Percentiles rank a stretch among this genome's conserved stretches.
phyloP scores from a whole-genome alignment of 73 alveolate species.

The Paramecium sonneborni region DNA sequence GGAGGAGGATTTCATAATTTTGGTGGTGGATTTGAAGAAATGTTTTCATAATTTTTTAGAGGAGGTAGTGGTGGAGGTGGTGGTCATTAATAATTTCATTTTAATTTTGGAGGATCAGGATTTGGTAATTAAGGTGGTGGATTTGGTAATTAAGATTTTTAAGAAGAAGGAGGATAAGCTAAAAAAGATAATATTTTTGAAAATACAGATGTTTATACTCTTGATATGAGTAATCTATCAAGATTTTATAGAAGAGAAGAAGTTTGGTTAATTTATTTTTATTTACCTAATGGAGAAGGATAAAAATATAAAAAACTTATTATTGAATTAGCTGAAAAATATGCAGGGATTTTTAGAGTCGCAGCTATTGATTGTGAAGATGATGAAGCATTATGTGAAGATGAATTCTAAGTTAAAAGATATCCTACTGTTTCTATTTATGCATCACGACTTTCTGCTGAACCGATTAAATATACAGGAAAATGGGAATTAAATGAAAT shows the following conservation, averaged over 20 bases:
- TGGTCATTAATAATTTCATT: constrained; percentile 60
- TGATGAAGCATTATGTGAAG: constrained; percentile 99
- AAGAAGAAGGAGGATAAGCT: constrained; percentile 71
- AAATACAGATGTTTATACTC: constrained; percentile 88
- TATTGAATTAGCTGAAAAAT: constrained; percentile 87
- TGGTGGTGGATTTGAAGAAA: constrained; percentile 88
- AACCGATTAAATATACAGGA: constrained; percentile 86
- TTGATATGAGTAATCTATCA: constrained; percentile 87
- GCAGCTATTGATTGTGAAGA: constrained; percentile 97
- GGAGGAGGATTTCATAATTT: constrained; percentile 70
- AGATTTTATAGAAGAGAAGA: constrained; percentile 91
- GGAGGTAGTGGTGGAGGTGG: constrained; percentile 78
- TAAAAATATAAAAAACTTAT: constrained; percentile 76
- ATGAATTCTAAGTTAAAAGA: constrained; percentile 83
- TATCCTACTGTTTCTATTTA: constrained; percentile 85
- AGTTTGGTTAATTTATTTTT: constrained; percentile 95
- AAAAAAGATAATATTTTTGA: constrained; percentile 78
- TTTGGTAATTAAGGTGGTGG: constrained; percentile 11
- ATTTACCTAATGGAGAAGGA: constrained; percentile 74
- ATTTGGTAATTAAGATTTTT: constrained; percentile 70
- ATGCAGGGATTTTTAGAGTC: constrained; percentile 92
- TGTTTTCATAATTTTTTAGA: constrained; percentile 93
- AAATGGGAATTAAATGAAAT: constrained; percentile 79
- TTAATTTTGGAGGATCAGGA: constrained; percentile 8
- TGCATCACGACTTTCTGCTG: constrained; percentile 86